These are phyloP conservation scores for Prinsepia uniflora DNA, from an alignment of 306 rosid genomes.

Conservation along the genomic window DNA sequence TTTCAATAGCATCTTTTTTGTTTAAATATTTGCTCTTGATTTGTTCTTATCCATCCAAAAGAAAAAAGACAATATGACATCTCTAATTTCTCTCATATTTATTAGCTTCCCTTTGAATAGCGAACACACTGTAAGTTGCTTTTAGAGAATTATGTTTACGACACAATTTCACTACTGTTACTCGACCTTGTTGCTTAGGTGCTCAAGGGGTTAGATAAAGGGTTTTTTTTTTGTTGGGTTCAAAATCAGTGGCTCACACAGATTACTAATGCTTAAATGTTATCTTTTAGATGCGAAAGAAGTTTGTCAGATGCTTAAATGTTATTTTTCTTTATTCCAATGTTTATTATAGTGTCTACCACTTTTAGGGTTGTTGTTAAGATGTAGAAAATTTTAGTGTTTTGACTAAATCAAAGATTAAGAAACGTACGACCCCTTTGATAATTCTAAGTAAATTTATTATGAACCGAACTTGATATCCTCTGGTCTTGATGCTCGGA, in stretches of 20 bases:
- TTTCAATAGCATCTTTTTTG: neutral
- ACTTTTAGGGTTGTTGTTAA: too few relatives aligned
- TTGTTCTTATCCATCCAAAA: neutral
- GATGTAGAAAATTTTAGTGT: too few relatives aligned
- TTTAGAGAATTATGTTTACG: neutral
- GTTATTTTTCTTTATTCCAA: too few relatives aligned
- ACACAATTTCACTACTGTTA: neutral
- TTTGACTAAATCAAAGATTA: too few relatives aligned
- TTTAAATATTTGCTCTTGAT: neutral
- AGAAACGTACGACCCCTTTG: too few relatives aligned
- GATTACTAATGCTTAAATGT: conserved; percentile 14
- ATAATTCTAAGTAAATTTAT: too few relatives aligned
- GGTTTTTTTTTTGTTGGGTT: neutral
- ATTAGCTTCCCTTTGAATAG: neutral
- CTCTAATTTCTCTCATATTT: neutral
- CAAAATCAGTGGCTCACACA: neutral
- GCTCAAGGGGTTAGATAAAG: neutral
- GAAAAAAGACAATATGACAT: neutral
- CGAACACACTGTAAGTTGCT: neutral
- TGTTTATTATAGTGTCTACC: too few relatives aligned
- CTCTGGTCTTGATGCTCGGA: too few relatives aligned
- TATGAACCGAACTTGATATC: too few relatives aligned
- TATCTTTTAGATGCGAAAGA: conserved; percentile 69
- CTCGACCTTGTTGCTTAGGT: neutral
- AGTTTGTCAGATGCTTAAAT: conserved; percentile 44